Base-by-base conservation (phyloP, 78 protist genomes). In the Dictyostelium capitatum region DNA sequence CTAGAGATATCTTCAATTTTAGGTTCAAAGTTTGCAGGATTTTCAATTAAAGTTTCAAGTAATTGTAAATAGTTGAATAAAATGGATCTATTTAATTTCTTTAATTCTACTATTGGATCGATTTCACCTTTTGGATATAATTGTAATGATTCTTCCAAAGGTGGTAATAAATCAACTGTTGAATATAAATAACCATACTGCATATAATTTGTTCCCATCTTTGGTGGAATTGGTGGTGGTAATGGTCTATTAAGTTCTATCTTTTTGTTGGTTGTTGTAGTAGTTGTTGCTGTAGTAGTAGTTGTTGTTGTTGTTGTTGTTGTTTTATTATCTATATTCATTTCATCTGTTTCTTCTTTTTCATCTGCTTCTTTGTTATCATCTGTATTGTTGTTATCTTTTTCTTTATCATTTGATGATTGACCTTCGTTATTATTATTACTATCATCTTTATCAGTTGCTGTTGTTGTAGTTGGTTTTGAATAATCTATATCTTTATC, bases 31-130 rank as follows among this genome's bases (percentile, higher is more conserved):
- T 74, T 59, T 14, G 74, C 6, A 4, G 93, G 93, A 30, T 87
- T 75, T 23, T 87, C 93, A 20, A 87, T 78, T 19, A 87, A 37
- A 4, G 79, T 77, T 47, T 87, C 93, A 4, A 87, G 48, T 32
- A 87, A 46, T 64, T 87, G 93, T 65, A 87, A 32, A 62, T 87
- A 87, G 78, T 87, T 87, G 93, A 87, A 87, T 62, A 87, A 19
- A 14, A 87, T 87, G 9, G 93, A 87, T 32, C 93, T 25, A 64
- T 87, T 87, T 54, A 87, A 15, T 64, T 50, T 56, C 69, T 87
- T 87, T 50, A 87, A 54, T 56, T 87, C 93, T 62, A 47, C 46
- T 41, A 77, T 87, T 14, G 93, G 93, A 11, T 74, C 83, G 72
- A 87, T 87, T 51, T 74, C 75, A 32, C 79, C 93, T 47, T 54